These are phyloP conservation scores for Stagonosporopsis rhizophila DNA, from an alignment of 2,329 filamentous ascomycete species.

Conservation along the genomic window DNA sequence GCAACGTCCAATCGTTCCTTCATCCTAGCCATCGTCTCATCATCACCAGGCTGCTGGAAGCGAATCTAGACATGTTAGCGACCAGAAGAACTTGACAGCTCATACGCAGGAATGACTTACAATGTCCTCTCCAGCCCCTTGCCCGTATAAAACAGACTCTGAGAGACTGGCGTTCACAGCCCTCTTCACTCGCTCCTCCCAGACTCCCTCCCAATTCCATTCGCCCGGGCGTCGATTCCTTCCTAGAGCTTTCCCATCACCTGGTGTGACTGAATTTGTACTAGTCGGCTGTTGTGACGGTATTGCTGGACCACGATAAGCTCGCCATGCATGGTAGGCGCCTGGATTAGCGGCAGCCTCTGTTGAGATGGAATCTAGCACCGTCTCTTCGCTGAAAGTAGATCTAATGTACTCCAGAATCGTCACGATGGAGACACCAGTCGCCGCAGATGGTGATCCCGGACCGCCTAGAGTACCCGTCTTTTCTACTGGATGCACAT, in stretches of 20 bases:
- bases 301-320: conserved; percentile 64
- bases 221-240: conserved; percentile 73
- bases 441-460: conserved; percentile 8
- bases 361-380: conserved; percentile 80
- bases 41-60: conserved; percentile 44
- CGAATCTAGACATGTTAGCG: conserved; percentile 40
- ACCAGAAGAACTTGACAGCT: background rate
- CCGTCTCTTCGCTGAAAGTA: conserved; percentile 77
- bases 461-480: conserved; percentile 18
- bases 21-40: conserved; percentile 42
- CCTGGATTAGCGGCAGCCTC: conserved; percentile 87
- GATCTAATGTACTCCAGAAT: conserved; percentile 82
- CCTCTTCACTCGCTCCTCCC: conserved; percentile 86
- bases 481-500: conserved; percentile 20
- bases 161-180: conserved; percentile 78
- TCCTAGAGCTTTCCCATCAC: conserved; percentile 45
- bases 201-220: conserved; percentile 98
- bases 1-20: conserved; percentile 37
- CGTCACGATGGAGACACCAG: conserved; percentile 53
- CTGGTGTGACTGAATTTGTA: conserved; percentile 29
- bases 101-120: conserved; percentile 54
- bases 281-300: conserved; percentile 36
- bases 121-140: conserved; percentile 70
- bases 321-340: conserved; percentile 92
- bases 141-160: conserved; percentile 80